Evolutionary conservation across 202 grass and related monocot genomes (phyloP).

Genomic region (Panicum virgatum): DNA sequence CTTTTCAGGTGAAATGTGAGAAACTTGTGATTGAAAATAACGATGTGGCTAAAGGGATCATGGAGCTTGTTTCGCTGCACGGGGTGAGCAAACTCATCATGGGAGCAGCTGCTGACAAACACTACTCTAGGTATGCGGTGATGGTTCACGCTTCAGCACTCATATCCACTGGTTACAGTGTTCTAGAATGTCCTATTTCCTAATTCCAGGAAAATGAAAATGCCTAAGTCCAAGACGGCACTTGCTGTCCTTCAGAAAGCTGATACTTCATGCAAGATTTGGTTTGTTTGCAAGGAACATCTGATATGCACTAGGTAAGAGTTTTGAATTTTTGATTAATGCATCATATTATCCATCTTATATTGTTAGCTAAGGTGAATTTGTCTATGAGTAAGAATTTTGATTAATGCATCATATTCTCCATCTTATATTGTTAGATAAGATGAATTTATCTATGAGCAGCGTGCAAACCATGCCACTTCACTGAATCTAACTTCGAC

Average conservation of each 20-base stretch:
- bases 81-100: conserved; percentile 69
- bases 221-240: conserved; percentile 65
- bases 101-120: conserved; percentile 76
- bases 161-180: neutral
- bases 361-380: neutral
- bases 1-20: conserved; percentile 59
- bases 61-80: conserved; percentile 52
- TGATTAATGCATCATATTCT: neutral
- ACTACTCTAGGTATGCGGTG: conserved; percentile 50
- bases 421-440: neutral
- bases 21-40: conserved; percentile 64
- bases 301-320: conserved; percentile 70
- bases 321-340: neutral
- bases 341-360: neutral
- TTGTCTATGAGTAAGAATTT: neutral
- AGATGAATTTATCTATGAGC: neutral
- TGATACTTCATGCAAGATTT: conserved; percentile 77
- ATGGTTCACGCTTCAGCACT: neutral
- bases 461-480: neutral
- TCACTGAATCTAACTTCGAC: neutral
- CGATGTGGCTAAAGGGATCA: conserved; percentile 60
- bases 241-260: conserved; percentile 52
- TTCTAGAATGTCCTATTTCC: neutral
- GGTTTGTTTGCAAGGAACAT: conserved; percentile 72
- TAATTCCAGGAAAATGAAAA: conserved; percentile 69